phyloP scores from a whole-genome alignment of 495 filamentous ascomycete species.

The Endocarpon pusillum region DNA sequence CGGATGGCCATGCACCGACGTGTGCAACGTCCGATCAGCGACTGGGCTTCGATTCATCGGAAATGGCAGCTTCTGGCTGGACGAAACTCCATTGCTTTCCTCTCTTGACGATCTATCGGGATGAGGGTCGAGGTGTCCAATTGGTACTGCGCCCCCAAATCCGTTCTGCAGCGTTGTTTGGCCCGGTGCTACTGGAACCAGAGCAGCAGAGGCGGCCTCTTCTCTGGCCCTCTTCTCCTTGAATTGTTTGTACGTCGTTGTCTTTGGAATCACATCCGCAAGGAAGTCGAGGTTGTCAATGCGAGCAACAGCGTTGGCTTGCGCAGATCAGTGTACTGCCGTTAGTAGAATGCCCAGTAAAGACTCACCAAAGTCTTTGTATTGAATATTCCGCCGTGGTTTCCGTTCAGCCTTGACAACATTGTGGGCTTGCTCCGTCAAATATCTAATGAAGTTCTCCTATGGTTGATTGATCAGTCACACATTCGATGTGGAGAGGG shows the following conservation, averaged over 20 bases:
- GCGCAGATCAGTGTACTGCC: conserved; percentile 1
- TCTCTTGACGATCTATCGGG: too few relatives aligned
- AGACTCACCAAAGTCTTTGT: conserved; percentile 66
- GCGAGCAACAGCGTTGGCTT: conserved; percentile 72
- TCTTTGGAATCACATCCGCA: conserved; percentile 75
- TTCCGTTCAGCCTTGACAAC: conserved; percentile 82
- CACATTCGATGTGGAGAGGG: background rate
- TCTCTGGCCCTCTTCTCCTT: conserved; percentile 46
- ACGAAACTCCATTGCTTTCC: too few relatives aligned
- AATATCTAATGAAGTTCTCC: conserved; percentile 94
- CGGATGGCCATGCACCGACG: too few relatives aligned
- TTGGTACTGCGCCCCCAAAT: too few relatives aligned
- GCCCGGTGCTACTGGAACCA: background rate
- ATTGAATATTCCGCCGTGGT: conserved; percentile 85
- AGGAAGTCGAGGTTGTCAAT: conserved; percentile 94
- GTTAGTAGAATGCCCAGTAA: background rate
- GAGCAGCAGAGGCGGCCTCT: conserved; percentile 22
- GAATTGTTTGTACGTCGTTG: conserved; percentile 59
- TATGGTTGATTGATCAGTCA: conserved; percentile 18
- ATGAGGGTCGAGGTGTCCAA: too few relatives aligned
- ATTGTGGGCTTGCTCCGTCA: conserved; percentile 69
- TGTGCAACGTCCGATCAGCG: too few relatives aligned
- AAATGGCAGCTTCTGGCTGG: too few relatives aligned
- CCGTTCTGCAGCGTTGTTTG: conserved; percentile 1
- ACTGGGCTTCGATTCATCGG: too few relatives aligned